Evolutionary conservation across 2,329 filamentous ascomycete genomes (phyloP), one percentile per base, ranked within the genome.

Genomic region (Setomelanomma holmii): DNA sequence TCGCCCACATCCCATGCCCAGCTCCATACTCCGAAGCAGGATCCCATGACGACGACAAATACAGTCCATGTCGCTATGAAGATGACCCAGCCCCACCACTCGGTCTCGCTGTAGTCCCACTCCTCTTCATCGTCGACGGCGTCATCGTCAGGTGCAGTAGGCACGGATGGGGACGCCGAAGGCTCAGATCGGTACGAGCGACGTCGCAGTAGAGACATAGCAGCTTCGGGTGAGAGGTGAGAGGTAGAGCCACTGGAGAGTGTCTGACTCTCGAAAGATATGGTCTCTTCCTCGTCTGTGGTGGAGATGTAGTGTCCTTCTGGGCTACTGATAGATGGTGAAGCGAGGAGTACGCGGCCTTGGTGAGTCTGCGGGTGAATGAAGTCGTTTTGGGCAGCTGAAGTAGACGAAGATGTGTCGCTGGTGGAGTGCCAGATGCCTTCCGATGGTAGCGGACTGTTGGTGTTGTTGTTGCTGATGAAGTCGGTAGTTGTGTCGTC

Each of bases 1-100:
- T 93, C 92, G 40, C 93, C 93, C 1, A 98, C 93, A 78, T 98
- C 93, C 95, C 95, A 99, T 2, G 95, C 95, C 95, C 95, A 99
- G 75, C 88, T 95, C 95, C 95, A 99, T 19, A 98, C 86, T 19
- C 90, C 93, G 40, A 98, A 83, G 73, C 92, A 97, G 44, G 90
- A 96, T 46, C 95, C 95, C 90, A 99, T 98, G 24, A 95, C 95
- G 0, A 95, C 86, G 17, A 98, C 92, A 73, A 99, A 98, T 21
- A 97, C 92, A 39, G 96, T 79, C 95, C 96, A 99, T 0, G 96
- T 99, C 40, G 91, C 88, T 35, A 89, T 79, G 24, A 99, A 80
- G 41, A 99, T 89, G 6, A 96, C 88, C 91, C 93, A 99, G 0
- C 95, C 95, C 93, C 95, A 99, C 87, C 91, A 96, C 67, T 95